These are phyloP conservation scores for Pseudocercospora crystallina DNA, from an alignment of 2,329 filamentous ascomycete species.

Conservation along the genomic window DNA sequence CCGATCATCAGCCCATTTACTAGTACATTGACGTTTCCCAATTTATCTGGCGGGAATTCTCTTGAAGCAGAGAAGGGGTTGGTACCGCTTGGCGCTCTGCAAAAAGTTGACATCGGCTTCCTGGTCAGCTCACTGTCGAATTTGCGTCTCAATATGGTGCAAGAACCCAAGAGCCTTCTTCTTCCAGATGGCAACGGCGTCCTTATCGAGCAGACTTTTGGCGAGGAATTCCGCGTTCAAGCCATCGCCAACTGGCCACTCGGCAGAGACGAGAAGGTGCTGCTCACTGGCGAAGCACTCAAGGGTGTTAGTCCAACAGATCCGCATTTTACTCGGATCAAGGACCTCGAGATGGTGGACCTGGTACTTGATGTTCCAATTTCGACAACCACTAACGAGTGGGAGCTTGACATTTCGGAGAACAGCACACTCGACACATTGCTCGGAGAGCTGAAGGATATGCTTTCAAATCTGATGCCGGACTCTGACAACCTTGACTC, in stretches of 20 bases:
- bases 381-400: background rate
- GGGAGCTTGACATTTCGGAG: constrained; percentile 17
- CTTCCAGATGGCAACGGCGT: constrained; percentile 31
- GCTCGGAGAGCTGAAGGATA: constrained; percentile 48
- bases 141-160: constrained; percentile 64
- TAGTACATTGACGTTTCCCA: constrained; percentile 67
- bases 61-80: constrained; percentile 18
- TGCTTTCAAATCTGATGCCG: constrained; percentile 17
- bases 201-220: constrained; percentile 41
- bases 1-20: constrained; percentile 69
- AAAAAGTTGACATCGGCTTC: constrained; percentile 60
- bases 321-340: constrained; percentile 77
- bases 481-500: constrained; percentile 25
- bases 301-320: constrained; percentile 71
- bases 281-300: constrained; percentile 69
- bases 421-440: constrained; percentile 46
- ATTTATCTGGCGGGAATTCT: constrained; percentile 34
- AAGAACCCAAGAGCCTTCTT: constrained; percentile 53
- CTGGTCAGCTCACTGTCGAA: constrained; percentile 62
- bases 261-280: constrained; percentile 83
- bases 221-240: constrained; percentile 66
- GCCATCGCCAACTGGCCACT: constrained; percentile 78
- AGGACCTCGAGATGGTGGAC: constrained; percentile 72
- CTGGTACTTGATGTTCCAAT: constrained; percentile 60
- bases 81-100: constrained; percentile 45